A percentile compares a stretch with the other conserved stretches of the same genome.
phyloP scores from a whole-genome alignment of 345 rosid species.

The Angophora floribunda region DNA sequence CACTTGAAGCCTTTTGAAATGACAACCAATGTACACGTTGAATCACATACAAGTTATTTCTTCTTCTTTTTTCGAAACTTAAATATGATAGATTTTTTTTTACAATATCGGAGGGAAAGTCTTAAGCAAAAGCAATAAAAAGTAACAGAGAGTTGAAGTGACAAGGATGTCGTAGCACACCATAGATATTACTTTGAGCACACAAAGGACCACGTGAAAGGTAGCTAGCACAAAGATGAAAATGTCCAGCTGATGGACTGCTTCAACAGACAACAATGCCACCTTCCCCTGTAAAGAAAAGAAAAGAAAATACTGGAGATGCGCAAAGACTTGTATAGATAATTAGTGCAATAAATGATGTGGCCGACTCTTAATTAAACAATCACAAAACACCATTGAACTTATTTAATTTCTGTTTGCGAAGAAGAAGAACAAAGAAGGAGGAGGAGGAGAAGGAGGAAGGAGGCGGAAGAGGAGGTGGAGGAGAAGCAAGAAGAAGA shows the following conservation, averaged over 20 bases:
- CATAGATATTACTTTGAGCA: conserved; percentile 50
- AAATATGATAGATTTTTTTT: too few relatives aligned
- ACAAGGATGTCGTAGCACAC: neutral
- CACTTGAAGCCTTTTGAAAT: neutral
- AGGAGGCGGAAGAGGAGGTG: too few relatives aligned
- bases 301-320: too few relatives aligned
- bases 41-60: neutral
- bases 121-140: neutral
- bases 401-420: too few relatives aligned
- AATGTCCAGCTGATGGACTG: conserved; percentile 77
- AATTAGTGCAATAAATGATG: too few relatives aligned
- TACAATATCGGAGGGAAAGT: neutral
- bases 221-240: conserved; percentile 77
- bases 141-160: neutral
- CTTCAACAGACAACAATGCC: conserved; percentile 51
- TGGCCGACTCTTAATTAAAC: too few relatives aligned
- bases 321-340: too few relatives aligned
- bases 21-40: neutral
- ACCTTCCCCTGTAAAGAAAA: conserved; percentile 45
- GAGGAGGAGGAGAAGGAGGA: too few relatives aligned
- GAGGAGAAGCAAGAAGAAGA: too few relatives aligned
- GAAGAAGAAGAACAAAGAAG: too few relatives aligned
- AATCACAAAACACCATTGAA: too few relatives aligned
- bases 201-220: conserved; percentile 58
- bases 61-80: neutral